Evolutionary conservation across 2,329 filamentous ascomycete genomes (phyloP), one percentile per base, ranked within the genome.

Genomic region (Claviceps cyperi): DNA sequence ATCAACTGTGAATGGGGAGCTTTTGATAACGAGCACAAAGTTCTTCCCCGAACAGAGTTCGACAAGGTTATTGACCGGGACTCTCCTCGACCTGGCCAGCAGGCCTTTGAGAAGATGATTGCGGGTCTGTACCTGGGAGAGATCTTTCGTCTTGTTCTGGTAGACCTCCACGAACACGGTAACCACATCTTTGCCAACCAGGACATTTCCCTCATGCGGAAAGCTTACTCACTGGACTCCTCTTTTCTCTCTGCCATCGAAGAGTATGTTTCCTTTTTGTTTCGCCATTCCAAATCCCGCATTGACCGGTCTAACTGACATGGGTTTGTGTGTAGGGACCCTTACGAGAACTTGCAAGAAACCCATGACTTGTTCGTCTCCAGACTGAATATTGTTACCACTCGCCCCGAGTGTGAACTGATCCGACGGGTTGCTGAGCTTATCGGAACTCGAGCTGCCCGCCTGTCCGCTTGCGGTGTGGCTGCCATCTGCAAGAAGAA

Each of bases 1-100:
- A 95, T 97, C 72, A 96, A 96, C 74, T 96, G 90, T 72, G 91
- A 97, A 67, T 96, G 90, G 78, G 91, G 91, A 57, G 90, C 91
- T 36, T 96, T 97, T 62, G 91, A 96, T 68, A 95, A 95, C 66
- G 86, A 94, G 68, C 84, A 91, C 71, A 77, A 84, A 60, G 84
- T 96, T 50, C 81, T 96, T 13, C 90, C 90, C 13, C 78, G 81
- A 50, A 95, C 90, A 24, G 78, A 78, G 51, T 96, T 92, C 67
- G 91, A 97, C 65, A 73, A 86, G 53, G 80, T 83, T 57, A 87
- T 97, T 61, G 91, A 97, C 72, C 82, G 86, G 58, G 84, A 92
- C 60, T 96, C 90, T 19, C 91, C 91, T 37, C 84, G 90, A 24
- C 91, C 91, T 3, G 90, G 89, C 47, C 89, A 96, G 69, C 91